These are phyloP conservation scores for Teunomyces panamensis DNA, from an alignment of 805 yeast genomes.

Conservation along the genomic window DNA sequence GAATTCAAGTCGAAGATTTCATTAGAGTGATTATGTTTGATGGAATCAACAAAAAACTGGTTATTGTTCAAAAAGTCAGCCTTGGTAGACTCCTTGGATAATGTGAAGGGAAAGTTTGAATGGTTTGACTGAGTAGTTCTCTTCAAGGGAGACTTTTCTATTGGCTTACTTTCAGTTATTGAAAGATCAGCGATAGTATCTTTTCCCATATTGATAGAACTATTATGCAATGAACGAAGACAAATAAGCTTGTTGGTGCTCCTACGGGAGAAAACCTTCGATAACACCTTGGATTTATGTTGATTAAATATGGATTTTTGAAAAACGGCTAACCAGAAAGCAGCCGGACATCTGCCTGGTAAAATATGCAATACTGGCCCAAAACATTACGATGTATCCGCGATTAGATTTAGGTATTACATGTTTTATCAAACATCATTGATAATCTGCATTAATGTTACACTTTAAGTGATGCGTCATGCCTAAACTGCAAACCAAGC, in stretches of 20 bases:
- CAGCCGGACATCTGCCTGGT: neutral
- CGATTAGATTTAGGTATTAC: slow-evolving; percentile 3
- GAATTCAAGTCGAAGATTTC: slow-evolving; percentile 61
- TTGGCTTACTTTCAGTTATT: neutral
- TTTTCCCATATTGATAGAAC: slow-evolving; percentile 32
- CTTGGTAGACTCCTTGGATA: slow-evolving; percentile 46
- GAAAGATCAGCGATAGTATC: slow-evolving; percentile 36
- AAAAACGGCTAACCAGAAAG: neutral
- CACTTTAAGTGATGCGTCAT: neutral
- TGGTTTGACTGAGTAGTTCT: slow-evolving; percentile 2
- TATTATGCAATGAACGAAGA: slow-evolving; percentile 2
- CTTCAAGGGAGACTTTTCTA: slow-evolving; percentile 1
- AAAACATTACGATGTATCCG: neutral
- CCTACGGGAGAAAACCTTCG: neutral
- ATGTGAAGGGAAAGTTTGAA: slow-evolving; percentile 41
- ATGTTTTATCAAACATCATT: slow-evolving; percentile 6
- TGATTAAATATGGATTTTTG: neutral
- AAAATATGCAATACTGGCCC: neutral
- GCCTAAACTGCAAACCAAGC: slow-evolving; percentile 1
- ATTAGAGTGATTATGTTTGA: slow-evolving; percentile 49
- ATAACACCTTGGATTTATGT: slow-evolving; percentile 3
- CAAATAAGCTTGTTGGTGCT: neutral
- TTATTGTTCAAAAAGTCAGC: slow-evolving; percentile 51
- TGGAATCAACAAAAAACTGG: slow-evolving; percentile 42
- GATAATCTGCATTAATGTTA: slow-evolving; percentile 7